Evolutionary conservation across 768 basidiomycete genomes (phyloP).

Genomic region (Filobasidium wieringae): DNA sequence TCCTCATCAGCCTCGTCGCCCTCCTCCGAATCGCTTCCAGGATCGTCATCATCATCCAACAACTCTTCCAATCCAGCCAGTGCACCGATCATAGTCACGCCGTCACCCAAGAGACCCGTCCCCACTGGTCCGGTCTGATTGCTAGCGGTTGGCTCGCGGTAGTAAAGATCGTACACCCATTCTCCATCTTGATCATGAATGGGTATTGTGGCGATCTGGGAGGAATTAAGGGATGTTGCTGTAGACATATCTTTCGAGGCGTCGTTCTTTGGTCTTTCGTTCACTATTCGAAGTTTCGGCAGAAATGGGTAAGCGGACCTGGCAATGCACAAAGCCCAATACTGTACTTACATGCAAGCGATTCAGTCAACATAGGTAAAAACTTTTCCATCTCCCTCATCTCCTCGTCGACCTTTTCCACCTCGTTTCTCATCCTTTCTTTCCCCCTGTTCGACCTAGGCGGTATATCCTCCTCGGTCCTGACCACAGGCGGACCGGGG

Average conservation of each 20-base stretch:
- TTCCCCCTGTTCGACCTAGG: too few species aligned
- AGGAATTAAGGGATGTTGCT: background rate
- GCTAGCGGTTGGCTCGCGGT: conserved; percentile 21
- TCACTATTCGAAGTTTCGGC: too few species aligned
- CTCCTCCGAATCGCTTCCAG: conserved; percentile 13
- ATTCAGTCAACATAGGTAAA: conserved; percentile 37
- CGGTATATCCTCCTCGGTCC: background rate
- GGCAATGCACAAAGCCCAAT: too few species aligned
- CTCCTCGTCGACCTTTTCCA: conserved; percentile 14
- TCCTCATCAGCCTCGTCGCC: conserved; percentile 17
- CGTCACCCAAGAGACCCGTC: background rate
- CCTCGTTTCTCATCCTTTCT: background rate
- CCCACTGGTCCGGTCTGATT: background rate
- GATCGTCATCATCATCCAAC: conserved; percentile 13
- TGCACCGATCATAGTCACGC: background rate
- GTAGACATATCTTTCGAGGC: too few species aligned
- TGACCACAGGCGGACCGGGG: background rate
- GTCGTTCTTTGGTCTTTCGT: too few species aligned
- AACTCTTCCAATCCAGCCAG: conserved; percentile 10
- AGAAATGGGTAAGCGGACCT: too few species aligned
- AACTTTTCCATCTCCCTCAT: conserved; percentile 37
- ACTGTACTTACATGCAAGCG: conserved; percentile 24
- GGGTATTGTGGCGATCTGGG: background rate
- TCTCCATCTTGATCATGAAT: conserved; percentile 11
- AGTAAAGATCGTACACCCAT: conserved; percentile 38